Evolutionary conservation across 23 red algal species (phyloP).

Genomic region (Gracilaria gracilis): DNA sequence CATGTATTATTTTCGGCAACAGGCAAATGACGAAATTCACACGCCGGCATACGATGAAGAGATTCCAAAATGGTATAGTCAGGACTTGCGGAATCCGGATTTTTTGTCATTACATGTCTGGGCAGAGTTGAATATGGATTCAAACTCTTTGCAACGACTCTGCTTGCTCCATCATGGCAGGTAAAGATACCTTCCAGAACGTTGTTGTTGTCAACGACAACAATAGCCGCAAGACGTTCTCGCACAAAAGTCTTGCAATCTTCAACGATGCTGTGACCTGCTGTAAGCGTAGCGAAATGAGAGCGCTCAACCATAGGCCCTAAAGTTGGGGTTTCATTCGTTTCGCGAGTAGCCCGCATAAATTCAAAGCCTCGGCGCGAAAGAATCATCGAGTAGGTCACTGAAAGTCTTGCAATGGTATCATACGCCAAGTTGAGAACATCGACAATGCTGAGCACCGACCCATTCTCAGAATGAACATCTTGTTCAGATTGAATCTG

Average conservation of each 20-base stretch:
- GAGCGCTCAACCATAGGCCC: conserved; percentile 39
- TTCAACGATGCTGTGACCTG: conserved; percentile 32
- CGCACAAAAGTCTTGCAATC: conserved; percentile 60
- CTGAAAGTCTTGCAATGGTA: conserved; percentile 58
- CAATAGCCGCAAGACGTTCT: conserved; percentile 51
- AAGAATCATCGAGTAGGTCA: conserved; percentile 48
- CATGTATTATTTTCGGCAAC: conserved; percentile 42
- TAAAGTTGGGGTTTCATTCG: conserved; percentile 59
- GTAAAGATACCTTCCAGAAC: conserved; percentile 74
- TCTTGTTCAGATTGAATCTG: no score
- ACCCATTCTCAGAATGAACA: conserved; percentile 29
- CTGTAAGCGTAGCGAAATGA: conserved; percentile 37
- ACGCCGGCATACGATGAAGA: conserved; percentile 75
- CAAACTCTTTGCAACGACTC: conserved; percentile 46
- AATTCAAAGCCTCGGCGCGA: conserved; percentile 65
- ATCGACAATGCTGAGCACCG: conserved; percentile 66
- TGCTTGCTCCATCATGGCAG: conserved; percentile 59
- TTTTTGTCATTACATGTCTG: conserved; percentile 61
- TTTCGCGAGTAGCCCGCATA: conserved; percentile 66
- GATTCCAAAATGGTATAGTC: conserved; percentile 69
- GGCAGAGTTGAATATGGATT: conserved; percentile 53
- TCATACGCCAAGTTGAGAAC: conserved; percentile 72
- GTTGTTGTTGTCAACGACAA: conserved; percentile 66
- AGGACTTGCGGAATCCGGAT: conserved; percentile 56
- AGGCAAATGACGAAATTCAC: conserved; percentile 72